Percentiles rank a stretch among this genome's conserved stretches.
These are phyloP conservation scores for Entomortierella beljakovae DNA, from an alignment of 192 early-diverging fungal genomes.

Conservation along the genomic window DNA sequence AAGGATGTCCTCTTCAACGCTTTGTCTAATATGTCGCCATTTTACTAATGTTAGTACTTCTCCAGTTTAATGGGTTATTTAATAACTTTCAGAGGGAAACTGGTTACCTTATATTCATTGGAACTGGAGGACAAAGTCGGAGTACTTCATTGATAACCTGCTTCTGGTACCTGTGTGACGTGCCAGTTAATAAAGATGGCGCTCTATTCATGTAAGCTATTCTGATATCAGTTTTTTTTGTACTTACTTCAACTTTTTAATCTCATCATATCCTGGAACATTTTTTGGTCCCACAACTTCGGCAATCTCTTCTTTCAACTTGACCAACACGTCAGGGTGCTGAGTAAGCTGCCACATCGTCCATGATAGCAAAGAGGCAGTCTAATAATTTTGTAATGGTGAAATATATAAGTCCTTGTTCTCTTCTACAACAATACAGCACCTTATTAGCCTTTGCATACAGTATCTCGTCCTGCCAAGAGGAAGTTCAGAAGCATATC, in stretches of 20 bases:
- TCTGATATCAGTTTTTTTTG: not conserved
- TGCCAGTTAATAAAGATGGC: conserved; percentile 9
- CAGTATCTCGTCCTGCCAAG: conserved; percentile 48
- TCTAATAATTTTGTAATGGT: conserved; percentile 26
- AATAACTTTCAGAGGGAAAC: not conserved
- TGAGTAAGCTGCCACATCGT: conserved; percentile 36
- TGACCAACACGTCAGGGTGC: conserved; percentile 27
- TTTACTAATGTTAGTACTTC: not conserved
- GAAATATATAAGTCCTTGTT: no score
- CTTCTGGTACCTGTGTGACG: conserved; percentile 56
- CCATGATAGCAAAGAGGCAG: conserved; percentile 35
- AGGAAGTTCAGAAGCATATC: conserved; percentile 48
- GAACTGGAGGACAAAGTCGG: conserved; percentile 46
- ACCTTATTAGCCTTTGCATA: not conserved
- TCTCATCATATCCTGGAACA: conserved; percentile 38
- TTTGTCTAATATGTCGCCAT: conserved; percentile 44
- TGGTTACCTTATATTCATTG: conserved; percentile 34
- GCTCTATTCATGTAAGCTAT: not conserved
- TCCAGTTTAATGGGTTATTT: not conserved
- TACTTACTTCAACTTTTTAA: conserved; percentile 46
- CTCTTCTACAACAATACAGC: not conserved
- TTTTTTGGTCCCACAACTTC: conserved; percentile 15
- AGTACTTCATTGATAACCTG: conserved; percentile 64
- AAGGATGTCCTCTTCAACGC: conserved; percentile 57
- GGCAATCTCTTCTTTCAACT: conserved; percentile 21